Base-by-base conservation (phyloP, 2,329 filamentous ascomycete genomes). In the Ophiocordyceps australis region DNA sequence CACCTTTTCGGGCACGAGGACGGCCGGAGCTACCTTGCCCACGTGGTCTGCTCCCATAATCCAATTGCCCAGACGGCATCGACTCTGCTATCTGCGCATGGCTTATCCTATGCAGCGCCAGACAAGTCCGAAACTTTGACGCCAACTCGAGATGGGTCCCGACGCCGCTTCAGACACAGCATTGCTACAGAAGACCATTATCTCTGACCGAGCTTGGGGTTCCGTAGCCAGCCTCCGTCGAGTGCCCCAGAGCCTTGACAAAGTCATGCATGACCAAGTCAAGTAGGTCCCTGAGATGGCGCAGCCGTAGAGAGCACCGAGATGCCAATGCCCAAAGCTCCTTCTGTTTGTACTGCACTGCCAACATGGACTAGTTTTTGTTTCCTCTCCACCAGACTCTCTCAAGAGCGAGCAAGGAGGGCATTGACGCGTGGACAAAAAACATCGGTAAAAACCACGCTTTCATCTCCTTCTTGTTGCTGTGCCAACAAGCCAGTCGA, bases 121-220 rank as follows among this genome's bases (percentile, higher is more conserved):
- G 80, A 86, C 79, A 85, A 86, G 81, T 66, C 63, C 80, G 59
- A 82, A 73, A 61, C 81, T 83, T 82, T 91, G 81, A 91, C 74
- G 59, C 78, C 78, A 82, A 83, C 78, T 67, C 74, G 48, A 70
- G 78, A 82, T 81, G 82, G 78, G 79, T 82, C 80, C 81, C 63
- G 54, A 52, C 39, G 41, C 45, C 40, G 46, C 45, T 26, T 25
- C 23, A 23, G 29, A 24, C 30, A 31, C 34, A n/a, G n/a, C n/a
- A n/a, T n/a, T n/a, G n/a, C n/a, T n/a, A n/a, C n/a, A n/a, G n/a
- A n/a, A n/a, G n/a, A n/a, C n/a, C n/a, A n/a, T n/a, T n/a, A n/a
- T n/a, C n/a, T n/a, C n/a, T n/a, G n/a, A n/a, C n/a, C n/a, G n/a
- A n/a, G n/a, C n/a, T n/a, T n/a, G n/a, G n/a, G n/a, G n/a, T n/a